phyloP scores from a whole-genome alignment of 2,329 filamentous ascomycete genomes.

The Colletotrichum tropicicola region DNA sequence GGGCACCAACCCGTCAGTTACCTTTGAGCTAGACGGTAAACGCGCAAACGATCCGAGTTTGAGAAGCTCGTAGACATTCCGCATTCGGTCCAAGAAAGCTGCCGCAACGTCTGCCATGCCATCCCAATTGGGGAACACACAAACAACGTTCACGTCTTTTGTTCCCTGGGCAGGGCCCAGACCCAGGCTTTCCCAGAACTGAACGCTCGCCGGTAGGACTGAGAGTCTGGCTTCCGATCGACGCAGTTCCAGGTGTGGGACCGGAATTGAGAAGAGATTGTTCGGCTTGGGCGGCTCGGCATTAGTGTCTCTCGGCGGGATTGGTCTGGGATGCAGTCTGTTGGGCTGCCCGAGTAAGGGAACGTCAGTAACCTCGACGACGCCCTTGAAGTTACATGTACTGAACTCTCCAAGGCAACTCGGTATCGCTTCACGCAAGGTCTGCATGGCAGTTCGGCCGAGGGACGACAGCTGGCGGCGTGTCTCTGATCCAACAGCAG shows the following conservation, averaged over 20 bases:
- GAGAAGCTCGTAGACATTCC: slow-evolving; percentile 76
- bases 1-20: slow-evolving; percentile 58
- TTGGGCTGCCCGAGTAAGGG: slow-evolving; percentile 59
- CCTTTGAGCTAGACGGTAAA: slow-evolving; percentile 51
- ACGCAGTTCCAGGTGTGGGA: slow-evolving; percentile 77
- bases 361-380: slow-evolving; percentile 35
- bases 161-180: slow-evolving; percentile 74
- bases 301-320: slow-evolving; percentile 50
- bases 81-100: slow-evolving; percentile 73
- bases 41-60: slow-evolving; percentile 74
- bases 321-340: slow-evolving; percentile 59
- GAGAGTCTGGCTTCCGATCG: slow-evolving; percentile 76
- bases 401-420: slow-evolving; percentile 48
- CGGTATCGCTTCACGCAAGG: slow-evolving; percentile 55
- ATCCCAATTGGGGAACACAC: slow-evolving; percentile 73
- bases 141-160: slow-evolving; percentile 77
- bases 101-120: slow-evolving; percentile 69
- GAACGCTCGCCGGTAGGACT: slow-evolving; percentile 76
- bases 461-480: slow-evolving; percentile 52
- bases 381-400: slow-evolving; percentile 25
- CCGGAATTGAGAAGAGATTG: slow-evolving; percentile 69
- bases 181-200: slow-evolving; percentile 85
- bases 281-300: slow-evolving; percentile 58
- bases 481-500: slow-evolving; percentile 40
- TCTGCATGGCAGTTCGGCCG: slow-evolving; percentile 58